A percentile compares a stretch with the other conserved stretches of the same genome.
These are phyloP conservation scores for Gaultheria prostrata DNA, from an alignment of 148 eudicot species.

Conservation along the genomic window DNA sequence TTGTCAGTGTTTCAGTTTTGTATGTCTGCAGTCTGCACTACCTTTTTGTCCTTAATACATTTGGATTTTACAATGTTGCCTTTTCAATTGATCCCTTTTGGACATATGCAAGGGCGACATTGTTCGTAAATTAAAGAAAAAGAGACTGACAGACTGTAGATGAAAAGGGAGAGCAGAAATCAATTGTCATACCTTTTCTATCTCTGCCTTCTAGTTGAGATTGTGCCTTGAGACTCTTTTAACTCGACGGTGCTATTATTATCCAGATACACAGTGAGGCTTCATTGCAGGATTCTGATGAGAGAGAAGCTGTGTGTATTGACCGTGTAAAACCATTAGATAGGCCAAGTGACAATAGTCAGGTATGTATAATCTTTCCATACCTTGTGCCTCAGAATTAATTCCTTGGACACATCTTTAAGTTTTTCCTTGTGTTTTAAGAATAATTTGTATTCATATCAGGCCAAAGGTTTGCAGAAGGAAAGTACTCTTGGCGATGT, in stretches of 20 bases:
- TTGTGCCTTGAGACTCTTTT: background rate
- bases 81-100: background rate
- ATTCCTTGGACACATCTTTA: background rate
- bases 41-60: background rate
- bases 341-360: slow-evolving; percentile 13
- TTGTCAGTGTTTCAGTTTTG: background rate
- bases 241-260: background rate
- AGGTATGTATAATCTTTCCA: slow-evolving; percentile 17
- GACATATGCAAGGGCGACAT: background rate
- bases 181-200: background rate
- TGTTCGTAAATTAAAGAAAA: background rate
- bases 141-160: background rate
- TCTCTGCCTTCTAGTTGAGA: background rate
- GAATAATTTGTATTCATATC: too few relatives aligned
- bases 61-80: background rate
- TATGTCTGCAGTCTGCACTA: background rate
- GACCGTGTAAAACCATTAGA: slow-evolving; percentile 14
- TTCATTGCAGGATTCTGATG: slow-evolving; percentile 9
- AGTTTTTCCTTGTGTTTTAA: background rate
- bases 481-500: slow-evolving; percentile 1
- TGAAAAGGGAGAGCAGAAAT: background rate
- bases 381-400: background rate
- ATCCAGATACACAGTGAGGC: slow-evolving; percentile 16
- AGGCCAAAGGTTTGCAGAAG: slow-evolving; percentile 11
- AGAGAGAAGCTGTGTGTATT: slow-evolving; percentile 1